Base-by-base conservation (phyloP, 2,329 filamentous ascomycete species). In the Tolypocladium paradoxum region DNA sequence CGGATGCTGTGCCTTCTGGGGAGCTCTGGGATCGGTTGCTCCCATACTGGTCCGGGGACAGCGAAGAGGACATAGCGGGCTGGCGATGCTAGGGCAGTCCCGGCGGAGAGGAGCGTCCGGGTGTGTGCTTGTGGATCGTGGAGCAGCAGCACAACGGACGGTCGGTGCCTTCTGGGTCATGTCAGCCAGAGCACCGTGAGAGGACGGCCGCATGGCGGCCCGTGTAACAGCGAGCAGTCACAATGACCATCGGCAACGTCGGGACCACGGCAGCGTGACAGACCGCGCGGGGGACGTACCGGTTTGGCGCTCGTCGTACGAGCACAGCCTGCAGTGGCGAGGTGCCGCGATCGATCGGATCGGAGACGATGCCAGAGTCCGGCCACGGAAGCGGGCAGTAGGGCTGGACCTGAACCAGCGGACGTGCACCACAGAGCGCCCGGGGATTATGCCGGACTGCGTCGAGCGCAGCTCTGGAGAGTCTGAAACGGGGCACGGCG, bases 31-130 rank as follows among this genome's bases (percentile, higher is more conserved):
- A 63, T 48, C 61, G 65, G 47, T 55, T 56, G 54, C 56, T 58
- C 36, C 61, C 62, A 47, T 63, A 64, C 47, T 67, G 66, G 43
- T 68, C 65, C 29, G 75, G 73, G 48, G 77, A 76, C 47, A 73
- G 57, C 9, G 76, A 75, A n/a, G 76, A 74, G 38, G 74, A 70
- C 69, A 78, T 76, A 50, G 68, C 65, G 53, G 37, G 43, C 62
- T 59, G 50, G 61, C 22, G 34, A 40, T 49, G 34, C 48, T 49
- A 14, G 35, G 7, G 9, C 27, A 31, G 18, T 31, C 24, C 27
- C 27, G 16, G 43, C 43, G 34, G 22, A 29, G 27, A 29, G 48
- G 16, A 29, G 20, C 18, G 48, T 29, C 22, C 11, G 48, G 2
- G 22, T 38, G 48, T n/a, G 33, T n/a, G 22, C 20, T 49, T 20